These are phyloP conservation scores for Sphaerulina musiva DNA, from an alignment of 2,329 filamentous ascomycete species.

Conservation along the genomic window DNA sequence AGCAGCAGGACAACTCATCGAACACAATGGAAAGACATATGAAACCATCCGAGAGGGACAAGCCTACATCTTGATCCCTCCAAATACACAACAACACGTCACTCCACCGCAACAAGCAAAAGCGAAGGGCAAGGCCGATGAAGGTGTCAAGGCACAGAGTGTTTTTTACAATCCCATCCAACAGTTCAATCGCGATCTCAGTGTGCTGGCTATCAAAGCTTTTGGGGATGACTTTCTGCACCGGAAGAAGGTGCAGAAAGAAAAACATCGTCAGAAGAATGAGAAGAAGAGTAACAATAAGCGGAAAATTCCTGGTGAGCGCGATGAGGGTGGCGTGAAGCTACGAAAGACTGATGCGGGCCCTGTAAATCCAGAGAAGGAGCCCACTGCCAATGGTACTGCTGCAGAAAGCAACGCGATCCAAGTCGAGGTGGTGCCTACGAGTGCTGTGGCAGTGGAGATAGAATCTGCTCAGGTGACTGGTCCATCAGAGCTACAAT, in stretches of 20 bases:
- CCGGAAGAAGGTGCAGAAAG: slow-evolving; percentile 26
- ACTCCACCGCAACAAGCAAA: slow-evolving; percentile 41
- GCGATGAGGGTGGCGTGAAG: slow-evolving; percentile 12
- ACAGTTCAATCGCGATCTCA: slow-evolving; percentile 95
- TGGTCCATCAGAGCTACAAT: not conserved
- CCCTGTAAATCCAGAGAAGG: not conserved
- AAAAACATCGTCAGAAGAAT: slow-evolving; percentile 30
- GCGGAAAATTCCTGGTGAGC: slow-evolving; percentile 32
- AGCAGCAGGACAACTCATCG: slow-evolving; percentile 28
- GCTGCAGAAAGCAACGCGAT: not conserved
- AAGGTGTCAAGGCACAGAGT: slow-evolving; percentile 52
- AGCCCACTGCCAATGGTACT: not conserved
- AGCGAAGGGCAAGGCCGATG: slow-evolving; percentile 36
- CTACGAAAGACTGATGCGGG: slow-evolving; percentile 14
- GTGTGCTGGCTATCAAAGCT: slow-evolving; percentile 82
- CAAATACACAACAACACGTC: slow-evolving; percentile 43
- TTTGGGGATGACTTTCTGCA: slow-evolving; percentile 62
- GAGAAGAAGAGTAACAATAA: slow-evolving; percentile 29
- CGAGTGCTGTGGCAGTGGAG: not conserved
- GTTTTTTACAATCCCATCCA: slow-evolving; percentile 99
- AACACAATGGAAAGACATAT: slow-evolving; percentile 32
- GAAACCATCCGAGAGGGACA: slow-evolving; percentile 59
- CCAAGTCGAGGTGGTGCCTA: not conserved
- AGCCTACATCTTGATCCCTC: slow-evolving; percentile 61
- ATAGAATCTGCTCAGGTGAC: not conserved